Evolutionary conservation across 495 filamentous ascomycete species (phyloP).

Genomic region (Talaromyces thailandensis): DNA sequence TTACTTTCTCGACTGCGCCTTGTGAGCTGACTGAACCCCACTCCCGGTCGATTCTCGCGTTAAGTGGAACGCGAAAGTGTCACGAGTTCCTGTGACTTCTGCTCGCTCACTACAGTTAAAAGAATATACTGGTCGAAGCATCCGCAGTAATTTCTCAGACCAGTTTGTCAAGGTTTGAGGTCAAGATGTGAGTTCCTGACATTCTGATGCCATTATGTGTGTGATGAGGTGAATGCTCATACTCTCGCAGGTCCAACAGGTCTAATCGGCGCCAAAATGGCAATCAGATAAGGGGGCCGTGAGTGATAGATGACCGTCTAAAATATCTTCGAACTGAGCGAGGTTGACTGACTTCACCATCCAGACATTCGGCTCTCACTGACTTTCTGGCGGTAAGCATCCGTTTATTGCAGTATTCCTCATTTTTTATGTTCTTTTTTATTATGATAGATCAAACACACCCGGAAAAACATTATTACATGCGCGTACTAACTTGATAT

Average conservation of each 20-base stretch:
- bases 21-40: neutral
- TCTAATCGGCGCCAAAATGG: constrained; percentile 30
- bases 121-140: neutral
- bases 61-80: constrained; percentile 42
- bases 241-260: constrained; percentile 15
- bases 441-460: neutral
- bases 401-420: neutral
- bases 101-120: neutral
- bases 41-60: constrained; percentile 19
- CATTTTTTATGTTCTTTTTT: neutral
- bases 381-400: constrained; percentile 67
- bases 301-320: constrained; percentile 17
- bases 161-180: neutral
- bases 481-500: neutral
- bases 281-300: constrained; percentile 56
- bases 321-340: neutral
- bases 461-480: neutral
- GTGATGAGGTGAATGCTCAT: neutral
- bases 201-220: neutral
- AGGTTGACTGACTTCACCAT: constrained; percentile 1
- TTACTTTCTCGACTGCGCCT: neutral
- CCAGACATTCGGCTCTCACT: constrained; percentile 64
- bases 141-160: neutral
- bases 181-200: neutral
- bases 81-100: constrained; percentile 32